Percentiles rank a stretch among this genome's conserved stretches.
Evolutionary conservation across 805 yeast species (phyloP).

Genomic region (Pichia occidentalis): DNA sequence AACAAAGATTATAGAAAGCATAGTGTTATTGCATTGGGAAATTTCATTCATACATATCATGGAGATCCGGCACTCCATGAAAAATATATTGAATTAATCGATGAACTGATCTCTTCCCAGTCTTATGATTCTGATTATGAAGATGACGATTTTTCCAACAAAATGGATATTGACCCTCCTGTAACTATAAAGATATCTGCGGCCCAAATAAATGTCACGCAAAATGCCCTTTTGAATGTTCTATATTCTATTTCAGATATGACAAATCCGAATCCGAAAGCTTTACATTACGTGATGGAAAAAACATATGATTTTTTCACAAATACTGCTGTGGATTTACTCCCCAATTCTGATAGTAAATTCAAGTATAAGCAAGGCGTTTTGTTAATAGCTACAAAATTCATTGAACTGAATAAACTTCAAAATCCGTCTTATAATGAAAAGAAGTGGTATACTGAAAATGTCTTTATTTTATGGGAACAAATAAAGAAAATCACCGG

Average conservation of each 20-base stretch:
- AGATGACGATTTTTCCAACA: conserved; percentile 29
- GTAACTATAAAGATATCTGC: not conserved
- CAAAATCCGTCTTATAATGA: not conserved
- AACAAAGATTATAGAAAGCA: conserved; percentile 58
- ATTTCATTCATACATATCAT: conserved; percentile 31
- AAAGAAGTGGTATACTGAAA: not conserved
- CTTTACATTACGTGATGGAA: conserved; percentile 1
- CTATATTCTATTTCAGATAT: conserved; percentile 5
- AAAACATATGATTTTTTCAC: not conserved
- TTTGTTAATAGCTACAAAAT: conserved; percentile 14
- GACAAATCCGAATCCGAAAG: not conserved
- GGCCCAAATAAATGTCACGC: not conserved
- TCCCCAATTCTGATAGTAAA: conserved; percentile 12
- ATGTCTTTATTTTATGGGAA: conserved; percentile 3
- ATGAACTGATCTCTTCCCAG: conserved; percentile 13
- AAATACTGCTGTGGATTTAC: conserved; percentile 4
- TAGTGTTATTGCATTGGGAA: conserved; percentile 48
- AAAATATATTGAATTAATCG: conserved; percentile 33
- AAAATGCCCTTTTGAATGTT: conserved; percentile 1
- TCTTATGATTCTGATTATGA: conserved; percentile 32
- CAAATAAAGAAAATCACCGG: conserved; percentile 15
- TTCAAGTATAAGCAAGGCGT: conserved; percentile 24
- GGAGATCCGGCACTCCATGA: conserved; percentile 29
- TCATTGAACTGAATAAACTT: conserved; percentile 8
- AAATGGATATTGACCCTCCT: conserved; percentile 19